These are phyloP conservation scores for Daedalea quercina DNA, from an alignment of 768 basidiomycete genomes.

Conservation along the genomic window DNA sequence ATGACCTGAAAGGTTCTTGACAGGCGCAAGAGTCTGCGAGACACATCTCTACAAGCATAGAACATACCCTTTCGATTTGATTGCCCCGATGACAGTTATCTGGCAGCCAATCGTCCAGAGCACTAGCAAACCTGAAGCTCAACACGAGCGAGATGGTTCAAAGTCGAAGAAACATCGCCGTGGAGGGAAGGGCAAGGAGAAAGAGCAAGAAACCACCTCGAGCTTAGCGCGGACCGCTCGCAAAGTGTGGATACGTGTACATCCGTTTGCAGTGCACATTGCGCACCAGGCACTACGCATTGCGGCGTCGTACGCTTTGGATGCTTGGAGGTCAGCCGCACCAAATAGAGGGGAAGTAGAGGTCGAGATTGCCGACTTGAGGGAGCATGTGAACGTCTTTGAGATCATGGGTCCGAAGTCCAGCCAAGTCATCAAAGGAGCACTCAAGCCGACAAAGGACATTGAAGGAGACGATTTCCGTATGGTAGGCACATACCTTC, in stretches of 20 bases:
- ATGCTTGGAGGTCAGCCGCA: slow-evolving; percentile 20
- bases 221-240: slow-evolving; percentile 21
- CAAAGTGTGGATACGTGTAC: slow-evolving; percentile 69
- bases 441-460: slow-evolving; percentile 41
- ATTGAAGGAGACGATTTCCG: slow-evolving; percentile 51
- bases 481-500: slow-evolving; percentile 34
- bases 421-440: slow-evolving; percentile 44
- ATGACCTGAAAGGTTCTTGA: slow-evolving; percentile 41
- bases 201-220: background rate
- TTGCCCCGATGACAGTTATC: slow-evolving; percentile 66
- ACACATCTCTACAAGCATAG: slow-evolving; percentile 59
- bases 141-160: background rate
- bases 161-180: slow-evolving; percentile 15
- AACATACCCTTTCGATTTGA: slow-evolving; percentile 60
- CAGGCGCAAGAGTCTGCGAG: slow-evolving; percentile 61
- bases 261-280: slow-evolving; percentile 64
- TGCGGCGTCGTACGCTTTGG: slow-evolving; percentile 45
- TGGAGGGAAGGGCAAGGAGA: slow-evolving; percentile 27
- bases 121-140: background rate
- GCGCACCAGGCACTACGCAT: slow-evolving; percentile 45
- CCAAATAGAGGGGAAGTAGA: slow-evolving; percentile 21
- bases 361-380: slow-evolving; percentile 66
- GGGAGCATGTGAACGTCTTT: slow-evolving; percentile 69
- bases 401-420: slow-evolving; percentile 82
- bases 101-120: slow-evolving; percentile 47